Percentiles rank a stretch among this genome's conserved stretches.
Conservation (phyloP, 345 rosid species). For the Pugionium cornutum region DNA sequence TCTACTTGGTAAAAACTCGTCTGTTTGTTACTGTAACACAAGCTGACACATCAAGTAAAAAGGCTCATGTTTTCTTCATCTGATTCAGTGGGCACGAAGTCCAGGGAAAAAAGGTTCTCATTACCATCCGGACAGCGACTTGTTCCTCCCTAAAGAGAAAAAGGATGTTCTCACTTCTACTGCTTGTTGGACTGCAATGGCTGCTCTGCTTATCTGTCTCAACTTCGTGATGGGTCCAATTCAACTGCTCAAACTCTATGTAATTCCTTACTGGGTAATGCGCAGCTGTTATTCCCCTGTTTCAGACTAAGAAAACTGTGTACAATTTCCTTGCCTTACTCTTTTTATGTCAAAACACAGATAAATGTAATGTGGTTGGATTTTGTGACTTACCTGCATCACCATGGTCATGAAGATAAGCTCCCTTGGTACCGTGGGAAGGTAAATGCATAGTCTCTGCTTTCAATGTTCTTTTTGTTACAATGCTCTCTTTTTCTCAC, state of each 20-base stretch:
- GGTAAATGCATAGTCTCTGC: conserved; percentile 45
- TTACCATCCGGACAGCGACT: conserved; percentile 72
- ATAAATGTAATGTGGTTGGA: conserved; percentile 83
- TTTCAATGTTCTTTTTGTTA: conserved; percentile 3
- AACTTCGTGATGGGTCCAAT: conserved; percentile 59
- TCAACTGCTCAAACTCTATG: conserved; percentile 72
- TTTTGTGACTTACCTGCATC: conserved; percentile 81
- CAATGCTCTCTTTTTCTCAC: background rate
- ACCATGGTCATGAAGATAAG: conserved; percentile 83
- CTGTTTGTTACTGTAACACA: conserved; percentile 16
- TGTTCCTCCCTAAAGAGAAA: conserved; percentile 70
- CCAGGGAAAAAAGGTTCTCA: conserved; percentile 95
- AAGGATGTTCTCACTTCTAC: conserved; percentile 74
- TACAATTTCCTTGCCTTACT: conserved; percentile 2
- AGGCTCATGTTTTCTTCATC: conserved; percentile 23
- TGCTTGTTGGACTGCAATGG: conserved; percentile 74
- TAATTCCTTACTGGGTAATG: conserved; percentile 65
- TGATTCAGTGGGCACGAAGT: conserved; percentile 70
- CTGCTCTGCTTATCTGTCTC: conserved; percentile 52
- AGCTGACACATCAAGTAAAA: conserved; percentile 12
- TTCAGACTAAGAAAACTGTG: conserved; percentile 3
- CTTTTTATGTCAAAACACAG: conserved; percentile 39
- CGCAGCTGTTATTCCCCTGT: background rate
- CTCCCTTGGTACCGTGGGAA: conserved; percentile 94
- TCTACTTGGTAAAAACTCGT: conserved; percentile 70